Evolutionary conservation across 192 early-diverging fungal species (phyloP).

Genomic region (Thamnidium elegans): DNA sequence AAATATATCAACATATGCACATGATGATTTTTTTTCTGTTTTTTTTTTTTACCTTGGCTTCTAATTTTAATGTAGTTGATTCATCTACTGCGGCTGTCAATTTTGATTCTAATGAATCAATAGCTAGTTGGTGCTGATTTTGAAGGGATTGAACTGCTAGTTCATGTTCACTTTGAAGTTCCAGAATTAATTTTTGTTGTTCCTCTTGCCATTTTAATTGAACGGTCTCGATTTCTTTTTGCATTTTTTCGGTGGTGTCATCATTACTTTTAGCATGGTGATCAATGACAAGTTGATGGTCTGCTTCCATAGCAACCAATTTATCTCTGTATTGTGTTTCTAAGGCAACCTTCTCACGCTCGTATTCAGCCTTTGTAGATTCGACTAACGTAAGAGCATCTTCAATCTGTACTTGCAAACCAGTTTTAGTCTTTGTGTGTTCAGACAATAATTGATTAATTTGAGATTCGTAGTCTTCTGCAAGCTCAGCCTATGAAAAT

Average conservation of each 20-base stretch:
- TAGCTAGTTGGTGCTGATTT: conserved; percentile 3
- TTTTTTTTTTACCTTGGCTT: not conserved
- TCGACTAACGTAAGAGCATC: not conserved
- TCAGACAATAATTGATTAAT: conserved; percentile 6
- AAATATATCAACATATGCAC: not conserved
- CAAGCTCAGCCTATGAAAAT: conserved; percentile 7
- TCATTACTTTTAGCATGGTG: conserved; percentile 7
- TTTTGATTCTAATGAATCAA: not conserved
- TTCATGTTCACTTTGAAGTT: not conserved
- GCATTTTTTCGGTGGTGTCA: conserved; percentile 8
- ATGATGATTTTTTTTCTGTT: no score
- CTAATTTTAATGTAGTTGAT: not conserved
- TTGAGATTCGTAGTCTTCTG: conserved; percentile 18
- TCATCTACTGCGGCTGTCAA: not conserved
- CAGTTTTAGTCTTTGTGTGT: conserved; percentile 12
- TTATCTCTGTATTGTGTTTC: conserved; percentile 7
- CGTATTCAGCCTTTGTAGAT: not conserved
- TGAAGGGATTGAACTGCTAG: not conserved
- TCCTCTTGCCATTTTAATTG: conserved; percentile 14
- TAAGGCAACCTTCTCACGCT: not conserved
- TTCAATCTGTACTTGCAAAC: not conserved
- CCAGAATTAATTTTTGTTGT: not conserved
- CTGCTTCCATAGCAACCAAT: conserved; percentile 2
- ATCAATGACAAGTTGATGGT: not conserved
- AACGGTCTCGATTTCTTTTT: conserved; percentile 16